Evolutionary conservation across 495 filamentous ascomycete genomes (phyloP), one percentile per base, ranked within the genome.

Genomic region (Extremus antarcticus): DNA sequence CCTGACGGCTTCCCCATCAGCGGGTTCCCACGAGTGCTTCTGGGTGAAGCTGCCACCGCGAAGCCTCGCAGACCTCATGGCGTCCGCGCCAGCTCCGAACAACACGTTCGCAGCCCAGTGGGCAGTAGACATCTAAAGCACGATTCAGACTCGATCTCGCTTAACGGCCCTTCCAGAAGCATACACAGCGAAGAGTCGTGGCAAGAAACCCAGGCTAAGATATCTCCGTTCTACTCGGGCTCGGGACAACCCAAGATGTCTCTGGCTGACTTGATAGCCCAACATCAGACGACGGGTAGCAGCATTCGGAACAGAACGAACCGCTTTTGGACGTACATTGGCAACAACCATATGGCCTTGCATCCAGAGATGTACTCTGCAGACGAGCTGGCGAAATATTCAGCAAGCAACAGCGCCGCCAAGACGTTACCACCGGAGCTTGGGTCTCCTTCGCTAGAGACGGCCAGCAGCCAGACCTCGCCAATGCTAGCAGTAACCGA

Each of bases 311-410:
- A 48, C 4, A 17, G 58, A 15, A 56, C 58, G 11, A 60, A 60
- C 29, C 47, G 58, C 3, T 60, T 60, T 41, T 60, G 58, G 58
- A 51, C 58, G 13, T 60, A 60, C 24, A 56, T 55, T 21, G 58
- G 53, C 49, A 56, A 56, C 53, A 60, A 56, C 29, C 58, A 60
- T 29, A 60, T 60, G 58, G 58, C 47, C 1, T 47, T 45, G 46
- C 47, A 60, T 43, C 58, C 58, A 2, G 58, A 60, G 41, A 47
- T 56, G 58, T 60, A 60, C 58, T 43, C 23, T 1, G 23, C 53
- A 16, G 58, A 60, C 16, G 58, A 60, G 20, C 32, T 60, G 13
- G 52, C 53, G 1, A 60, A 56, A 35, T 48, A 19, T 11, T 45
- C 56, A 21, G 25, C 16, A 8, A 47, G 17, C 41, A 9, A 11